Percentiles rank a stretch among this genome's conserved stretches.
Evolutionary conservation across 2,329 filamentous ascomycete species (phyloP).

Genomic region (Xylaria sp.): DNA sequence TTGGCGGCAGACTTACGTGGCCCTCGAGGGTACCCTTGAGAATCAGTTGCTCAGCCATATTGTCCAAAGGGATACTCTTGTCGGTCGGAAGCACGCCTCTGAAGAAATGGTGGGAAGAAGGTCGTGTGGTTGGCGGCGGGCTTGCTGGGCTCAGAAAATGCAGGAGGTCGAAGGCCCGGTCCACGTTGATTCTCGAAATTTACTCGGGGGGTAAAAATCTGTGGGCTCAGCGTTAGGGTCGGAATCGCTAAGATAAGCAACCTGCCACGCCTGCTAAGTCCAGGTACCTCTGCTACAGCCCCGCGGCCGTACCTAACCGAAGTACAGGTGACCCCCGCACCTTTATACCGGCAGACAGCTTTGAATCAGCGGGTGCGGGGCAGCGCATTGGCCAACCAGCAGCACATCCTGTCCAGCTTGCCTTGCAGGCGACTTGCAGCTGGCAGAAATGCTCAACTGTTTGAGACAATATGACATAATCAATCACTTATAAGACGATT

Average conservation of each 20-base stretch:
- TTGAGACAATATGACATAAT: background rate
- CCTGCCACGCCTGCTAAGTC: background rate
- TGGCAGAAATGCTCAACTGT: slow-evolving; percentile 18
- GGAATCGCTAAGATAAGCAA: slow-evolving; percentile 41
- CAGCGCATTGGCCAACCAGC: slow-evolving; percentile 47
- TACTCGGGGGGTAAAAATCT: slow-evolving; percentile 54
- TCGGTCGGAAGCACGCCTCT: slow-evolving; percentile 44
- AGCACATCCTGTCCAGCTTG: background rate
- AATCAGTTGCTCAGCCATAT: slow-evolving; percentile 92
- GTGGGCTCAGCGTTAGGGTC: slow-evolving; percentile 53
- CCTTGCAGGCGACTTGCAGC: slow-evolving; percentile 25
- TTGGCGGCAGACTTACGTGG: slow-evolving; percentile 73
- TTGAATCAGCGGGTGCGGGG: slow-evolving; percentile 34
- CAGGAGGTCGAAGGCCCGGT: slow-evolving; percentile 28
- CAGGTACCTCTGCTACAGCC: slow-evolving; percentile 1
- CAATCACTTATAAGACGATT: background rate
- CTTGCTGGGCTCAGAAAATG: slow-evolving; percentile 38
- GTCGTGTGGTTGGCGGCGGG: slow-evolving; percentile 37
- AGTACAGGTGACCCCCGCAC: slow-evolving; percentile 4
- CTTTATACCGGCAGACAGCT: background rate
- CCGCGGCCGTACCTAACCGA: background rate
- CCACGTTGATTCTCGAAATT: slow-evolving; percentile 40
- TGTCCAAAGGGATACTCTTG: slow-evolving; percentile 54
- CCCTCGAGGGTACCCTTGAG: slow-evolving; percentile 97
- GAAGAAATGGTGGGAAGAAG: slow-evolving; percentile 50